Base-by-base conservation (phyloP, 768 basidiomycete genomes). In the Mycena leptocephala region DNA sequence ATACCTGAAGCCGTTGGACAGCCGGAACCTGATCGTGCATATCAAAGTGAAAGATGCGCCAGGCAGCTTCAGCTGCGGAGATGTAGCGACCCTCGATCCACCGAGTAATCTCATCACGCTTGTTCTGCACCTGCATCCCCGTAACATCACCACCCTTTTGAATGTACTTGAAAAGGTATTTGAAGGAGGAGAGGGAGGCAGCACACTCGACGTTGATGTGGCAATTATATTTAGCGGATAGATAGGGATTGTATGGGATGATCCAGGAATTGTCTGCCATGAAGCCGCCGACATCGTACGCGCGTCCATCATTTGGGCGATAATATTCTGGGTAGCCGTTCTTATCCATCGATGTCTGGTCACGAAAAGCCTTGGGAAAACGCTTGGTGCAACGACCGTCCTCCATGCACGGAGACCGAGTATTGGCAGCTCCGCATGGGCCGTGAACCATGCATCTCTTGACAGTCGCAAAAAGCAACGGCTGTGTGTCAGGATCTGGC, bases 391-490 rank as follows among this genome's bases (percentile, higher is more conserved):
- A 88, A n/a, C 37, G 70, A 0, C 81, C 83, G 70, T 86, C 78
- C 24, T 81, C 80, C 85, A 89, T 83, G 76, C 89, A 90, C 18
- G 73, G 53, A 6, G 79, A 64, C 53, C 77, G 46, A 24, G 76
- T n/a, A 48, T 81, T 76, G 1, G 55, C 32, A 32, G 77, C 65
- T 9, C 84, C 81, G 79, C 82, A 82, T 3, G 89, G 88, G 13
- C 83, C 86, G 83, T 90, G 89, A 1, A 89, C 72, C 88, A 90
- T 89, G 61, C 69, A 83, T 16, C 72, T 79, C n/a, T 70, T 75
- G 14, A 89, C 83, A 8, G 71, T 72, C n/a, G 53, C 62, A 53
- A 72, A 72, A 14, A 72, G 51, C 26, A 79, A 76, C 1, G 83
- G 87, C 37, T 87, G 77, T 2, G 75, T 74, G 0, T 70, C 76